Base-by-base conservation (phyloP, 805 yeast species). In the Brettanomyces naardenensis region DNA sequence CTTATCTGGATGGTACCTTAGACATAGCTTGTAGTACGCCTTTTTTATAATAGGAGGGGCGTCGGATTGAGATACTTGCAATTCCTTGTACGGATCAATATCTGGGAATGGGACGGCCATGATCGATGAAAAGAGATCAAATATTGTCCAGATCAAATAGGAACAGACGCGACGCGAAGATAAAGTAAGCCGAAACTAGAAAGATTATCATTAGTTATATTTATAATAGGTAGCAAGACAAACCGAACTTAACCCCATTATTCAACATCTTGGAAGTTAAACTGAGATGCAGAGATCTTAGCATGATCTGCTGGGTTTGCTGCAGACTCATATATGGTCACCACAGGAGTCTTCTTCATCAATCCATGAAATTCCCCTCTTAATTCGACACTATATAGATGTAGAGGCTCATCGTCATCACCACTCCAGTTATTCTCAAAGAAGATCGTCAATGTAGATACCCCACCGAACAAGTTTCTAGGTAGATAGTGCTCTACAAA, bases 221-320 rank as follows among this genome's bases (percentile, higher is more conserved):
- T n/a, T n/a, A n/a, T n/a, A n/a, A n/a, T n/a, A n/a, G n/a, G n/a
- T n/a, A n/a, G n/a, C n/a, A n/a, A n/a, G n/a, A n/a, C n/a, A n/a
- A n/a, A n/a, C n/a, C n/a, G n/a, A n/a, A n/a, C n/a, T n/a, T n/a
- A n/a, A n/a, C n/a, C n/a, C n/a, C n/a, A n/a, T n/a, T n/a, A n/a
- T n/a, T n/a, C n/a, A n/a, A n/a, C n/a, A n/a, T n/a, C n/a, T n/a
- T n/a, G n/a, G n/a, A n/a, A n/a, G n/a, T n/a, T n/a, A n/a, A n/a
- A n/a, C n/a, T n/a, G n/a, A n/a, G n/a, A n/a, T n/a, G n/a, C n/a
- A n/a, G n/a, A n/a, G n/a, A n/a, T n/a, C n/a, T n/a, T n/a, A n/a
- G n/a, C 76, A 57, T 90, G 97, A 54, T 89, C 97, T 1, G 80
- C 75, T 0, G 96, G 96, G 55, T 89, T 89, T 3, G 97, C 92